Percentiles rank a stretch among this genome's conserved stretches.
Conservation (phyloP, 2,329 filamentous ascomycete genomes). For the Beauveria caledonica region DNA sequence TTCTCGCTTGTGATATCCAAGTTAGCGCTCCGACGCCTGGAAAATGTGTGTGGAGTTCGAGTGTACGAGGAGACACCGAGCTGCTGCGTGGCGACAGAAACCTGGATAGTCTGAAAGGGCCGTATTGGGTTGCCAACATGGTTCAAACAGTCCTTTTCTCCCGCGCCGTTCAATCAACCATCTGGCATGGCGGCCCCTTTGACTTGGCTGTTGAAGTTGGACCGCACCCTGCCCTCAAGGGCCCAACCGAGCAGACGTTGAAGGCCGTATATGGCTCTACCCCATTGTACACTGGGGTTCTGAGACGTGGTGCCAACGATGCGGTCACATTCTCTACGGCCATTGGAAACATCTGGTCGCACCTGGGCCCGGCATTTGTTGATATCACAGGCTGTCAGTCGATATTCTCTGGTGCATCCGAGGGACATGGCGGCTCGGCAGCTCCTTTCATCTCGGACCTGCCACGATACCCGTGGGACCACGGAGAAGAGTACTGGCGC, state of each 20-base stretch:
- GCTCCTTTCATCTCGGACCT: conserved; percentile 27
- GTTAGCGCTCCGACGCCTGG: neutral
- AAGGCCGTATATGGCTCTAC: conserved; percentile 17
- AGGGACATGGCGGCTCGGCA: neutral
- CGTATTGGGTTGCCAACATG: conserved; percentile 33
- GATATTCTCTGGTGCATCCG: neutral
- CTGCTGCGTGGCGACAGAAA: neutral
- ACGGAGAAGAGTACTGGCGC: conserved; percentile 20
- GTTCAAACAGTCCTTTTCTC: conserved; percentile 26
- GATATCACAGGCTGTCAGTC: neutral
- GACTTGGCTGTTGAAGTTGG: conserved; percentile 36
- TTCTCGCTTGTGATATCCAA: neutral
- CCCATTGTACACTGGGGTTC: conserved; percentile 31
- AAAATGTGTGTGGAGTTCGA: conserved; percentile 12
- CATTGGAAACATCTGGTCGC: neutral
- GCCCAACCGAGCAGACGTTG: neutral
- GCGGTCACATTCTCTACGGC: conserved; percentile 21
- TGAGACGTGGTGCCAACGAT: conserved; percentile 30
- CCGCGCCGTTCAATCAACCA: conserved; percentile 16
- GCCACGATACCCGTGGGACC: conserved; percentile 25
- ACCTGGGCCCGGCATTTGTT: neutral
- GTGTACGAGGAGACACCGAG: conserved; percentile 10
- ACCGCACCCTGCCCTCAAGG: conserved; percentile 37
- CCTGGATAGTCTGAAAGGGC: neutral
- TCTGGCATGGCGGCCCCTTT: neutral